Evolutionary conservation across 495 filamentous ascomycete genomes (phyloP), one percentile per base, ranked within the genome.

Genomic region (Diplogelasinospora grovesii): DNA sequence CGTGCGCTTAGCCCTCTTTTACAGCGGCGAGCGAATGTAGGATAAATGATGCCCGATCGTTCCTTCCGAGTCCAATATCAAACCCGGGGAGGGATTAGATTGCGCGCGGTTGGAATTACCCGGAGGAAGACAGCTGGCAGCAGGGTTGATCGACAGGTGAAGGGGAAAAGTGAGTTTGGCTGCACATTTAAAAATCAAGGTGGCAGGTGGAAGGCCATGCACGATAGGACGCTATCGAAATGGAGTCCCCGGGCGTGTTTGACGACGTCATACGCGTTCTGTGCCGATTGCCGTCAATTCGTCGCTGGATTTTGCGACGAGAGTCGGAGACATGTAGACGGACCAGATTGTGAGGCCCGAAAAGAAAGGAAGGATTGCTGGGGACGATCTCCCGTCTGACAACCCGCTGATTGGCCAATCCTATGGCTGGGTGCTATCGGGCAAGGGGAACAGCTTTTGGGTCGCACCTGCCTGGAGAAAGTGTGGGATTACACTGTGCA

Each of bases 81-180:
- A 5, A 11, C 24, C 8, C 16, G 23, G 18, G 9, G 10, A 8
- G 20, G 30, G 21, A 36, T 25, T 43, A 47, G 11, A 46, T 42
- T 49, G n/a, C n/a, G 28, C 32, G 31, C 49, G 45, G 50, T n/a
- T 36, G 22, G 33, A 49, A 53, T 53, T 53, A 53, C 45, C 50
- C 50, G 50, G n/a, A n/a, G n/a, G n/a, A n/a, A n/a, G n/a, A n/a
- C n/a, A n/a, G 50, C 32, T 30, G 45, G 25, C 26, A 16, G 39
- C 11, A 13, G 10, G 11, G n/a, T 28, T 27, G 4, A 26, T 8
- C 15, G 8, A 15, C 14, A 7, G 8, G 5, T 24, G 36, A 7
- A 42, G 15, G 15, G 16, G 41, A 29, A 10, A 18, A 18, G 26
- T 21, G 20, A 23, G 28, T 18, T 18, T 8, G 14, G n/a, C n/a